These are phyloP conservation scores for Quercus wislizeni DNA, from an alignment of 306 rosid genomes.

Conservation along the genomic window DNA sequence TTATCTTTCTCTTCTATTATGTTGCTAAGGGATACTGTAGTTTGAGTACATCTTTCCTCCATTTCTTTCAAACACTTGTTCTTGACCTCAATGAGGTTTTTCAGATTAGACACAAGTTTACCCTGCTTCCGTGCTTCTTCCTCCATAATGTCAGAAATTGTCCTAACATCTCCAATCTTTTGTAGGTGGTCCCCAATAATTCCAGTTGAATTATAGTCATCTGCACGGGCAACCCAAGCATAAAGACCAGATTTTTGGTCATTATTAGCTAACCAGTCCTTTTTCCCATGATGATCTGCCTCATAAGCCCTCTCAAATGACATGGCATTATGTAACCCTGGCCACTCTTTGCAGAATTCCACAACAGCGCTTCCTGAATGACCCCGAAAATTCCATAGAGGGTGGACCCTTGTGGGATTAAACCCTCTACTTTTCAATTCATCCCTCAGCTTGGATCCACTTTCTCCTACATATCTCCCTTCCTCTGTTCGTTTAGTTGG, in stretches of 20 bases:
- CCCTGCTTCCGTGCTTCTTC: constrained; percentile 74
- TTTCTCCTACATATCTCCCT: constrained; percentile 69
- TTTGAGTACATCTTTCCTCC: constrained; percentile 59
- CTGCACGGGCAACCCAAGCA: constrained; percentile 89
- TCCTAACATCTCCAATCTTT: constrained; percentile 70
- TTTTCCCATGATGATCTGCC: constrained; percentile 71
- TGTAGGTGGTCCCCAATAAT: constrained; percentile 72
- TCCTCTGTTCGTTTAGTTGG: constrained; percentile 61
- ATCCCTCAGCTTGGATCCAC: constrained; percentile 92
- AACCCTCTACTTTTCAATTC: constrained; percentile 72
- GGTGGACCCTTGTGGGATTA: constrained; percentile 67
- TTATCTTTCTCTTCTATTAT: constrained; percentile 58
- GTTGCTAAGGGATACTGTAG: constrained; percentile 46
- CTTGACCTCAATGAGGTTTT: constrained; percentile 60
- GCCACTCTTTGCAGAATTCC: constrained; percentile 81
- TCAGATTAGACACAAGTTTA: constrained; percentile 62
- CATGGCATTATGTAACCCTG: constrained; percentile 72
- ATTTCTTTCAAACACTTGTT: constrained; percentile 63
- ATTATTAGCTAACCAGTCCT: constrained; percentile 52
- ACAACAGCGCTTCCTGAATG: constrained; percentile 82
- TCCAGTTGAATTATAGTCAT: constrained; percentile 59
- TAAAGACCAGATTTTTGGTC: constrained; percentile 64
- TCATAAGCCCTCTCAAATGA: constrained; percentile 83
- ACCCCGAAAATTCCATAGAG: constrained; percentile 63
- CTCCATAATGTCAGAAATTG: constrained; percentile 70